phyloP scores from a whole-genome alignment of 208 protist species.

The Phytomonas serpens region DNA sequence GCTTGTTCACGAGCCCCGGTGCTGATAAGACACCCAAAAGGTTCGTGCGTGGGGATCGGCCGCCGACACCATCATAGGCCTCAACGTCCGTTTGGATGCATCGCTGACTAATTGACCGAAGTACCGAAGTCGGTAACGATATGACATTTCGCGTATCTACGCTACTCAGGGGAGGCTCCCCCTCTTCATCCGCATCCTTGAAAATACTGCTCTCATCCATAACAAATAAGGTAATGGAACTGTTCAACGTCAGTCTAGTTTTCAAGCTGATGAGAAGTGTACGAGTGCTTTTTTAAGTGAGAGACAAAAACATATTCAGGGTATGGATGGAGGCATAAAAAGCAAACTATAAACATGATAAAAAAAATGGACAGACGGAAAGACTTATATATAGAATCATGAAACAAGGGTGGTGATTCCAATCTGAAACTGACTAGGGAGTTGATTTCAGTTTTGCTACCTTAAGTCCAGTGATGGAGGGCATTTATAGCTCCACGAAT shows the following conservation, averaged over 20 bases:
- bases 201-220: not conserved
- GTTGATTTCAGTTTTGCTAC: not conserved
- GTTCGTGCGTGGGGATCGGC: not conserved
- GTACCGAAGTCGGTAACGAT: not conserved
- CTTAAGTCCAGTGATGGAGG: not conserved
- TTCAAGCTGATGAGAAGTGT: not conserved
- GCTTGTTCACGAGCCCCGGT: not conserved
- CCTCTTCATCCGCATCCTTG: not conserved
- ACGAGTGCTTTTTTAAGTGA: not conserved
- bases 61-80: not conserved
- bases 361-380: not conserved
- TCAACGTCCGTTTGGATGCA: not conserved
- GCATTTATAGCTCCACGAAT: not conserved
- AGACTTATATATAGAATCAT: not conserved
- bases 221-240: slow-evolving; percentile 3
- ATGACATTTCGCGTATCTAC: not conserved
- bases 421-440: not conserved
- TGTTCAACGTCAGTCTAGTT: not conserved
- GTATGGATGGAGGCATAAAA: slow-evolving; percentile 1
- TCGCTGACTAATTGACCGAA: not conserved
- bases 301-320: not conserved
- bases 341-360: slow-evolving; percentile 4
- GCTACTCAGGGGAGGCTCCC: not conserved
- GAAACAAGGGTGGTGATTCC: not conserved
- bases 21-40: not conserved